Conservation (phyloP, 1,284 basidiomycete genomes). For the Pisolithus thermaeus region DNA sequence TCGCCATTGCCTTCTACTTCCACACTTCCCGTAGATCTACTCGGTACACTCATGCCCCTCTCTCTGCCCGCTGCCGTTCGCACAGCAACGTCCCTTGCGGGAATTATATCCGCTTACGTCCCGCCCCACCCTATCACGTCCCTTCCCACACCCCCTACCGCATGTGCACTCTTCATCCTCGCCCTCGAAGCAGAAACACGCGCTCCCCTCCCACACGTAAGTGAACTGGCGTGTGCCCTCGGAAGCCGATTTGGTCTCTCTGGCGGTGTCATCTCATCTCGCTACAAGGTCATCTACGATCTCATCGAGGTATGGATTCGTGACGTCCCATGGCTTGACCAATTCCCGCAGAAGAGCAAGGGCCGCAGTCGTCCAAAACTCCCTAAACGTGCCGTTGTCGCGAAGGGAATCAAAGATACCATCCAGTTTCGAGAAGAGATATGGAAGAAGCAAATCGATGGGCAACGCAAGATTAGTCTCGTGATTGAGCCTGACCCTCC, state of each 20-base stretch:
- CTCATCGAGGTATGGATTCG: conserved; percentile 53
- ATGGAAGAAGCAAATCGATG: conserved; percentile 38
- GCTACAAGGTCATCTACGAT: conserved; percentile 61
- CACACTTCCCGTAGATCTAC: conserved; percentile 33
- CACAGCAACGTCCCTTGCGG: conserved; percentile 52
- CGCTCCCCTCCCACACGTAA: conserved; percentile 46
- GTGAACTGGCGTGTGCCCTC: conserved; percentile 50
- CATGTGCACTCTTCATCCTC: conserved; percentile 66
- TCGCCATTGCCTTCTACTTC: conserved; percentile 13
- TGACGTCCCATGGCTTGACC: conserved; percentile 63
- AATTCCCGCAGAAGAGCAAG: conserved; percentile 35
- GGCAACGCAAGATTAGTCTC: conserved; percentile 30
- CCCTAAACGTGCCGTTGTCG: conserved; percentile 54
- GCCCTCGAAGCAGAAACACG: conserved; percentile 62
- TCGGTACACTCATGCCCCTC: conserved; percentile 36
- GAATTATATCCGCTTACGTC: conserved; percentile 41
- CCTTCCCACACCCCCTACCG: conserved; percentile 45
- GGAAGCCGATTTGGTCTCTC: conserved; percentile 44
- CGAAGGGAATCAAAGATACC: conserved; percentile 59
- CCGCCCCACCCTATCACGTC: conserved; percentile 32
- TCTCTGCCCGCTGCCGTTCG: conserved; percentile 41
- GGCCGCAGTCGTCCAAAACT: conserved; percentile 43
- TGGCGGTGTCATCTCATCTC: conserved; percentile 52
- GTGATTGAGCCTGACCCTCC: conserved; percentile 32
- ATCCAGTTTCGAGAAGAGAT: conserved; percentile 61